phyloP scores from a whole-genome alignment of 225 moss, liverwort and hornwort species.

The Straminergon stramineum region DNA sequence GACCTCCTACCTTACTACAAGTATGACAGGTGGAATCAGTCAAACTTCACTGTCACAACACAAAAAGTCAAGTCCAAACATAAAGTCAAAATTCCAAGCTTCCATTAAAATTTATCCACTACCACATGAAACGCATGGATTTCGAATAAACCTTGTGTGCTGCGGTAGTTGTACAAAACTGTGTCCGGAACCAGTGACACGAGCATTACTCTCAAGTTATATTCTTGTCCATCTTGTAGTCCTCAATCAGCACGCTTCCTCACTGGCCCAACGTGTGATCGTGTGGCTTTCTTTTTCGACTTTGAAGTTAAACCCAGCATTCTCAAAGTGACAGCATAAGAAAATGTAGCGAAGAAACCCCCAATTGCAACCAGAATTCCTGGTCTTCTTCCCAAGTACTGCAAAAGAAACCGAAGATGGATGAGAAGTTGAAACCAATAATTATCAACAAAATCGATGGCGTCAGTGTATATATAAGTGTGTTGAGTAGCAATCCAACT shows the following conservation, averaged over 20 bases:
- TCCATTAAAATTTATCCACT: neutral
- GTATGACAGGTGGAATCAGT: neutral
- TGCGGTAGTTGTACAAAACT: neutral
- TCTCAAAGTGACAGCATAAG: conserved; percentile 27
- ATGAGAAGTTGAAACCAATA: neutral
- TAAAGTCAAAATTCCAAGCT: neutral
- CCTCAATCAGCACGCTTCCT: conserved; percentile 39
- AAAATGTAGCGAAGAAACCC: conserved; percentile 23
- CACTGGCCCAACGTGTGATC: conserved; percentile 12
- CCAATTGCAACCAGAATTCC: conserved; percentile 35
- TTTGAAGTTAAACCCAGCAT: conserved; percentile 22
- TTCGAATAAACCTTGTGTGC: neutral
- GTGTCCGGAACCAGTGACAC: neutral
- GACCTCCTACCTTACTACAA: no score
- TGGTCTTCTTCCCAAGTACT: conserved; percentile 42
- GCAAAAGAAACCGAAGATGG: conserved; percentile 1
- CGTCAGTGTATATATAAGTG: neutral
- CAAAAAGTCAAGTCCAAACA: neutral
- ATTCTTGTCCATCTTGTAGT: neutral
- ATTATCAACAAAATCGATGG: neutral
- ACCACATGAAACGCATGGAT: neutral
- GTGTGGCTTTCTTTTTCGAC: neutral
- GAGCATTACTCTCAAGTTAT: neutral
- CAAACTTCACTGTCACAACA: neutral
- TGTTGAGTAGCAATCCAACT: neutral